Evolutionary conservation across 73 alveolate genomes (phyloP), one percentile per base, ranked within the genome.

Genomic region (Paramecium sonneborni): DNA sequence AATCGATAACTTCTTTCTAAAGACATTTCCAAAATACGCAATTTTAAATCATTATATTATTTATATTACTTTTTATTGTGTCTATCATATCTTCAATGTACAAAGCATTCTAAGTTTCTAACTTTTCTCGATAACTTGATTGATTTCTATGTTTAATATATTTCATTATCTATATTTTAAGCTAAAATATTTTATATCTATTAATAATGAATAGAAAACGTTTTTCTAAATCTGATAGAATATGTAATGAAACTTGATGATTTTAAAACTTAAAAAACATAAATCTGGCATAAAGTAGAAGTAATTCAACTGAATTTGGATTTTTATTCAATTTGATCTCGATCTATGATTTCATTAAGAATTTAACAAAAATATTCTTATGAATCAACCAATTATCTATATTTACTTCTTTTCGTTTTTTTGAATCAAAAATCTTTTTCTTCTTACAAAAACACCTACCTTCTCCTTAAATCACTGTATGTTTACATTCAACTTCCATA

Each of bases 371-470:
- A 10, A 86, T 43, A 6, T 32, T 32, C 26, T 72, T 62, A 23
- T 86, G 41, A 1, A 30, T 62, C 14, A 76, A 32, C 69, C 68
- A 86, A 44, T 86, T 68, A 86, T 86, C 93, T 14, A 86, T 11
- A 2, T 24, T 18, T 23, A 76, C 76, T 56, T 86, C 93, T 58
- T 67, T 86, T 12, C 72, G 28, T 56, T 86, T 86, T 26, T 86
- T 86, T 18, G 93, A 76, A 21, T 86, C 93, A 35, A 62, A 86
- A 12, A 86, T 4, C 39, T 62, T 62, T 5, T 62, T 86, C 70
- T 86, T 38, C 23, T 86, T 86, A 41, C 93, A 86, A 62, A 86
- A 86, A 34, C 93, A 86, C 37, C 62, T n/a, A 18, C 67, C 93
- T 14, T 18, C 69, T 38, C 85, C 87, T 20, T 62, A 35, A 11